Base-by-base conservation (phyloP, 805 yeast genomes). In the Clavispora carvajalis region DNA sequence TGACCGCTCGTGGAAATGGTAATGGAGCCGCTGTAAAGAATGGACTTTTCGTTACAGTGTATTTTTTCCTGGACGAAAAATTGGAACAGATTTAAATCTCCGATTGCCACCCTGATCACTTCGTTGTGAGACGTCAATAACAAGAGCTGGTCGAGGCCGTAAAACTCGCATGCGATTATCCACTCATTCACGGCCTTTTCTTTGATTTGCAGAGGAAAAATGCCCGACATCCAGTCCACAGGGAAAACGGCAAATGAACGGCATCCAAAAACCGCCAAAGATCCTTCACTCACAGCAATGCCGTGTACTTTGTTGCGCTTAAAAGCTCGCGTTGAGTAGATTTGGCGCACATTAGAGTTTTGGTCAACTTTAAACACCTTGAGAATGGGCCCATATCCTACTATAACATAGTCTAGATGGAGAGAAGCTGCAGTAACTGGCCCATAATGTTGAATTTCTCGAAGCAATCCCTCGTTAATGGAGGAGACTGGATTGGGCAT, bases 21-120 rank as follows among this genome's bases (percentile, higher is more conserved):
- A 28, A 91, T 75, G 2, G 86, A 72, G 0, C 98, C 99, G 5
- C 96, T 86, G 57, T 93, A 93, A 25, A 93, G 67, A 34, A 91
- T 83, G 1, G 95, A 85, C 48, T 84, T 81, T 60, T 87, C 95
- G 15, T 74, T 73, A 52, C 81, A 77, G 18, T 76, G 61, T 13
- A 59, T 53, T 10, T 63, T 63, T 2, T 57, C 60, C 1, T 51
- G 24, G 1, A 76, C 51, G 3, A 33, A 40, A 22, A 54, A 52
- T 12, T 36, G 35, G 9, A 44, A 31, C 10, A 64, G 13, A 46
- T 64, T 62, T 26, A 29, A 9, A 37, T 67, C 43, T 37, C 71
- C 51, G 34, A 78, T 34, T 16, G 52, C 53, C 1, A 65, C 48
- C 26, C 54, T 50, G 33, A 64, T 62, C 1, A 87, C 74, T 23